Conservation (phyloP, 305 asterid species). For the Ajuga reptans region DNA sequence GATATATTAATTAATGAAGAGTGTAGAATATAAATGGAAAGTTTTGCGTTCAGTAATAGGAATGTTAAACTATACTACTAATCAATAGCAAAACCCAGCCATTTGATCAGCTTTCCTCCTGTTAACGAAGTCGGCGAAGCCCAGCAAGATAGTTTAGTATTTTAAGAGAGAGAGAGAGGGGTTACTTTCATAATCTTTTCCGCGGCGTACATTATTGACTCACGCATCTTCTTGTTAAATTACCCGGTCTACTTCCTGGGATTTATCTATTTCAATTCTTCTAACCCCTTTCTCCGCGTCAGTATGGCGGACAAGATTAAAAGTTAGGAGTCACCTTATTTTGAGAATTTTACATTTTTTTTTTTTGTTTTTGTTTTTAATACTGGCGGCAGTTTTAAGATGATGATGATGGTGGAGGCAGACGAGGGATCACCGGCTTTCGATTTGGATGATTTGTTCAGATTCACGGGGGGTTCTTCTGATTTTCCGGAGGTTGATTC, state of each 20-base stretch:
- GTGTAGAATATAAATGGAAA: too few species aligned
- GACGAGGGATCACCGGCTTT: slow-evolving; percentile 33
- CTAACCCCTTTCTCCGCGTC: neutral
- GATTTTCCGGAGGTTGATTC: slow-evolving; percentile 29
- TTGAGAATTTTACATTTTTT: slow-evolving; percentile 14
- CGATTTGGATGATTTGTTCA: slow-evolving; percentile 29
- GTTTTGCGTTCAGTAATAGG: too few species aligned
- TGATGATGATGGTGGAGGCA: slow-evolving; percentile 37
- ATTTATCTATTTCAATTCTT: slow-evolving; percentile 3
- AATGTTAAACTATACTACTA: too few species aligned
- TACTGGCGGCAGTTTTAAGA: slow-evolving; percentile 13
- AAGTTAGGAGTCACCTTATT: slow-evolving; percentile 15
- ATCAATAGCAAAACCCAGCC: too few species aligned
- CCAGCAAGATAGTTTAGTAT: too few species aligned
- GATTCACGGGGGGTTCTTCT: neutral
- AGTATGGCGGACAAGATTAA: neutral
- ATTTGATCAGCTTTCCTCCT: too few species aligned
- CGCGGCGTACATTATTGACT: slow-evolving; percentile 27
- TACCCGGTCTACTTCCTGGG: neutral
- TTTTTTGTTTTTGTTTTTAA: neutral
- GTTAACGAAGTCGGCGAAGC: too few species aligned
- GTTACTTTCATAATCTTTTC: neutral
- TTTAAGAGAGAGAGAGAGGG: too few species aligned
- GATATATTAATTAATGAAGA: too few species aligned
- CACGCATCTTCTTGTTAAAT: neutral